Conservation (phyloP, 2,329 filamentous ascomycete genomes). For the Paecilomyces fulvus region DNA sequence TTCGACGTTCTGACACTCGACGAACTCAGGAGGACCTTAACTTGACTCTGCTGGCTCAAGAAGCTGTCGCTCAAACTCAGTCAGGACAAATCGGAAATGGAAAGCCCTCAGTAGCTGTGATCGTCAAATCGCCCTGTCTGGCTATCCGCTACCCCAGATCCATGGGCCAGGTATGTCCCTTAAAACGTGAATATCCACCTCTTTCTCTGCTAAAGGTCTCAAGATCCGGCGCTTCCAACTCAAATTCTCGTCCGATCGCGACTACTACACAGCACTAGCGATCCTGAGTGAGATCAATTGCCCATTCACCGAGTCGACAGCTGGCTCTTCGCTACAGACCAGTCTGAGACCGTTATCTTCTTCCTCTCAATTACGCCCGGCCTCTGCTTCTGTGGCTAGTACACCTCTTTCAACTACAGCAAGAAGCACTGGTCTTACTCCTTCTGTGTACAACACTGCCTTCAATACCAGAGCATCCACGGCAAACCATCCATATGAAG, state of each 20-base stretch:
- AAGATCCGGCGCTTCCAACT: slow-evolving; percentile 39
- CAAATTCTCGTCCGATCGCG: slow-evolving; percentile 31
- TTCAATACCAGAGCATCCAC: background rate
- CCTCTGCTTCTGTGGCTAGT: slow-evolving; percentile 3
- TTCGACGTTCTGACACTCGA: background rate
- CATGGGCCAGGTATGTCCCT: slow-evolving; percentile 20
- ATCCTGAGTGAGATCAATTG: slow-evolving; percentile 35
- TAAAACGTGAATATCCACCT: slow-evolving; percentile 1
- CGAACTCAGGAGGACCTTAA: slow-evolving; percentile 33
- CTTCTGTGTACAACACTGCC: background rate
- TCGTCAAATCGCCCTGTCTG: slow-evolving; percentile 38
- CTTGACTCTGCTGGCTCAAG: slow-evolving; percentile 23
- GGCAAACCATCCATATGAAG: background rate
- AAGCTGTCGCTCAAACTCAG: slow-evolving; percentile 11
- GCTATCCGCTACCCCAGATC: slow-evolving; percentile 35
- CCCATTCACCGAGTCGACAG: slow-evolving; percentile 34
- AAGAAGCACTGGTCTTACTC: background rate
- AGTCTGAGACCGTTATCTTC: slow-evolving; percentile 16
- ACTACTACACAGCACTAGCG: slow-evolving; percentile 34
- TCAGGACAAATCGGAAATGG: slow-evolving; percentile 10
- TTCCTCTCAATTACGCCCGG: slow-evolving; percentile 15
- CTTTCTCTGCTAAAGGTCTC: background rate
- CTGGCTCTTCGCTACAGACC: slow-evolving; percentile 12
- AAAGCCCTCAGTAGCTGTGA: slow-evolving; percentile 29
- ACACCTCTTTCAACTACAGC: background rate